Evolutionary conservation across 805 yeast genomes (phyloP).

Genomic region (Lipomyces starkeyi): DNA sequence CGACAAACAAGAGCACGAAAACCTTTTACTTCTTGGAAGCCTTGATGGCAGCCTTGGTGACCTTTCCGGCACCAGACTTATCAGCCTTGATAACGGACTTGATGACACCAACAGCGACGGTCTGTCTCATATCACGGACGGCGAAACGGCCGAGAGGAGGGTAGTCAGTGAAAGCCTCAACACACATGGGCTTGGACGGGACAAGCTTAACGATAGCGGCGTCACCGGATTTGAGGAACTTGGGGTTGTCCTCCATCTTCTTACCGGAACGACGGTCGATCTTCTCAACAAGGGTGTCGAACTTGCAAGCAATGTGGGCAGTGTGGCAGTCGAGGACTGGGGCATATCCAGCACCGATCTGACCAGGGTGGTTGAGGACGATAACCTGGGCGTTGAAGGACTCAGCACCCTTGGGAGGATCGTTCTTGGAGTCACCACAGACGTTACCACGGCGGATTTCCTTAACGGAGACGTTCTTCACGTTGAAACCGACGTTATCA

Average conservation of each 20-base stretch:
- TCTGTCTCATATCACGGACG: slow-evolving; percentile 99
- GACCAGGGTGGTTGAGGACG: slow-evolving; percentile 91
- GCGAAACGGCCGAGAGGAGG: slow-evolving; percentile 98
- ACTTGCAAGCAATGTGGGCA: slow-evolving; percentile 90
- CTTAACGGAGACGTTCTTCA: slow-evolving; percentile 87
- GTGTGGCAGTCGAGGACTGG: slow-evolving; percentile 94
- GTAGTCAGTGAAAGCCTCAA: slow-evolving; percentile 91
- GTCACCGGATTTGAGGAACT: slow-evolving; percentile 95
- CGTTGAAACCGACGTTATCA: slow-evolving; percentile 90
- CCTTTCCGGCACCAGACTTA: slow-evolving; percentile 86
- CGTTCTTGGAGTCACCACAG: slow-evolving; percentile 87
- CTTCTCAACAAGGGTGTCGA: slow-evolving; percentile 78
- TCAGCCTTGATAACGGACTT: slow-evolving; percentile 89
- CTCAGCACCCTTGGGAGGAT: slow-evolving; percentile 79
- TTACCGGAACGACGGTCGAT: slow-evolving; percentile 94
- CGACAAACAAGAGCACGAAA: slow-evolving; percentile 9
- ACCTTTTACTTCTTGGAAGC: slow-evolving; percentile 70
- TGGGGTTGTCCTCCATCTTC: slow-evolving; percentile 86
- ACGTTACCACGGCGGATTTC: slow-evolving; percentile 94
- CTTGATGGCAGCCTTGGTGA: slow-evolving; percentile 93
- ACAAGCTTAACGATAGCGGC: slow-evolving; percentile 92
- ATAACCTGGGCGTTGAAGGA: slow-evolving; percentile 87
- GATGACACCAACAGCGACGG: slow-evolving; percentile 99
- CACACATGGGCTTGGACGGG: slow-evolving; percentile 91
- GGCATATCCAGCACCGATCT: slow-evolving; percentile 86